Evolutionary conservation across 1,139 yeast species (phyloP).

Genomic region (Maudiozyma humilis): DNA sequence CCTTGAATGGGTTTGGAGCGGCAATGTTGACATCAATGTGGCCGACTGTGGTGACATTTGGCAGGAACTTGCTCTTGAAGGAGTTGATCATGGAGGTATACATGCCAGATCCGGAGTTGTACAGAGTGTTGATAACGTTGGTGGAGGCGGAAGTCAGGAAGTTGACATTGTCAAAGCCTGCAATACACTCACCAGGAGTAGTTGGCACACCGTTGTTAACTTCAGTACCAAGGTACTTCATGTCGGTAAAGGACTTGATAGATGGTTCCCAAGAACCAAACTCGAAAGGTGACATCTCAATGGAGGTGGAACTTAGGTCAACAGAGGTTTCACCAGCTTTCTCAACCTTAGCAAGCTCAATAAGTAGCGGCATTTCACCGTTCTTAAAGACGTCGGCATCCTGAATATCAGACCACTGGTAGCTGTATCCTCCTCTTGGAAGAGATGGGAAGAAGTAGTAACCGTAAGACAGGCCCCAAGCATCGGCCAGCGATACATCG

Average conservation of each 20-base stretch:
- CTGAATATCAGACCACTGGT: slow-evolving; percentile 58
- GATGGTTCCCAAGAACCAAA: slow-evolving; percentile 87
- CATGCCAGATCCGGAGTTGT: slow-evolving; percentile 47
- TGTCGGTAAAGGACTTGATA: slow-evolving; percentile 54
- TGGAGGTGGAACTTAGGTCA: slow-evolving; percentile 58
- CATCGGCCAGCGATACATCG: slow-evolving; percentile 68
- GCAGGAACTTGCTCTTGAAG: slow-evolving; percentile 36
- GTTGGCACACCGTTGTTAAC: slow-evolving; percentile 48
- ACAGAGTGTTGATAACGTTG: slow-evolving; percentile 62
- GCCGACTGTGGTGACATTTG: slow-evolving; percentile 35
- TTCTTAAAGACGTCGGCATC: slow-evolving; percentile 44
- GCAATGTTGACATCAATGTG: slow-evolving; percentile 13
- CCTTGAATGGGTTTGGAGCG: slow-evolving; percentile 58
- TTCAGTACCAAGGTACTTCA: slow-evolving; percentile 64
- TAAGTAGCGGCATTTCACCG: slow-evolving; percentile 75
- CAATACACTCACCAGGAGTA: slow-evolving; percentile 39
- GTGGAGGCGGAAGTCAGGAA: slow-evolving; percentile 67
- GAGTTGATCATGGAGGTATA: not conserved
- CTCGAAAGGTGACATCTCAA: slow-evolving; percentile 76
- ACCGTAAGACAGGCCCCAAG: slow-evolving; percentile 84
- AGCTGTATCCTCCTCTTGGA: slow-evolving; percentile 49
- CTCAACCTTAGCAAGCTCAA: slow-evolving; percentile 71
- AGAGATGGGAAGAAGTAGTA: slow-evolving; percentile 59
- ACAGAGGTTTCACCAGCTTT: slow-evolving; percentile 53
- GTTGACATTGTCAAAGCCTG: slow-evolving; percentile 72